Evolutionary conservation across 176 grass and related monocot genomes (phyloP).

Genomic region (Carex myosuroides): DNA sequence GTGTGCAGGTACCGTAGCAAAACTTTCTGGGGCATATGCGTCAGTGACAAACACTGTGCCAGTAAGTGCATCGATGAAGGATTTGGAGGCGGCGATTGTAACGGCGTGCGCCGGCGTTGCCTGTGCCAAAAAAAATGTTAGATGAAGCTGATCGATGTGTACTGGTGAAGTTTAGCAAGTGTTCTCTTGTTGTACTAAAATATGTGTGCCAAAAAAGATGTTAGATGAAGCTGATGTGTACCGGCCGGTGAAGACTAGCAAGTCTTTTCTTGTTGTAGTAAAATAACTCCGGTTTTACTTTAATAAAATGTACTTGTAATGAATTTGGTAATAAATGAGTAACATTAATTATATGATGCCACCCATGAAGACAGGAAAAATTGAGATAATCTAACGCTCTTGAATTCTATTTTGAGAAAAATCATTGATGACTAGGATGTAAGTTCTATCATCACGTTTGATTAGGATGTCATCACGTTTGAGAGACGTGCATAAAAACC

Average conservation of each 20-base stretch:
- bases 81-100: constrained; percentile 52
- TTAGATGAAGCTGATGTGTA: constrained; percentile 12
- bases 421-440: no score
- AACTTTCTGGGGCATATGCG: constrained; percentile 15
- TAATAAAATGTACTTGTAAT: not conserved
- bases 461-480: no score
- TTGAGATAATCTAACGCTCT: no score
- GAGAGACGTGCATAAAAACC: no score
- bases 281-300: not conserved
- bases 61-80: constrained; percentile 25
- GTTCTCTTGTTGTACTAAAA: no score
- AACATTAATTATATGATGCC: not conserved
- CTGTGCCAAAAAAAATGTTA: constrained; percentile 40
- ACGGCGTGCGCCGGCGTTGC: constrained; percentile 23
- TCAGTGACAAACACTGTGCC: constrained; percentile 29
- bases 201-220: constrained; percentile 36
- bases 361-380: no score
- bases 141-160: not conserved
- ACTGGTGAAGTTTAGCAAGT: not conserved
- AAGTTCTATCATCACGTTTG: no score
- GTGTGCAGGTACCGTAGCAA: constrained; percentile 36
- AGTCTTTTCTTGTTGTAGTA: not conserved
- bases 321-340: not conserved
- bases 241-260: not conserved
- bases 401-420: no score